Evolutionary conservation across 306 rosid genomes (phyloP), one percentile per base, ranked within the genome.

Genomic region (Ceratonia siliqua): DNA sequence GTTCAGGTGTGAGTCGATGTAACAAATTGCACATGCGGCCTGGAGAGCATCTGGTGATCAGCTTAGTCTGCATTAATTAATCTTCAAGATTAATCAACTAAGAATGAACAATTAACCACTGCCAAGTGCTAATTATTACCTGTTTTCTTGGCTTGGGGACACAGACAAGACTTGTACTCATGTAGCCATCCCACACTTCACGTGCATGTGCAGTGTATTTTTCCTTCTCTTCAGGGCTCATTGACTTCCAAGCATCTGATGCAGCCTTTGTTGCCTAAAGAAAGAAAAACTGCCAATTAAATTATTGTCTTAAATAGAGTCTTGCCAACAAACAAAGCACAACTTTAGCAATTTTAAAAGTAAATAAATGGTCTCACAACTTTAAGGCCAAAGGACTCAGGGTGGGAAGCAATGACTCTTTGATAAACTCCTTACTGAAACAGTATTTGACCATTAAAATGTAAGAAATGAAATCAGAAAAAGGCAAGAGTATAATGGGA

Each of bases 261-360:
- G 85, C 88, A 54, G 85, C 85, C 71, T 81, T 81, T 17, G 87
- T 84, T 45, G 85, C 85, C 87, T 84, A 62, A 32, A 76, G 50
- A 38, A 6, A 12, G 24, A 39, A 59, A 25, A 6, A 3, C 6
- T 15, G 5, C 6, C 21, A 59, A 4, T 21, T 8, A 10, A 76
- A 25, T 46, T 13, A 35, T 13, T n/a, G 18, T 12, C 18, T 49
- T n/a, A 3, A 33, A 43, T 17, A 30, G 10, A 35, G 10, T 32
- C 65, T 35, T 15, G 6, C 53, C 67, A 56, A 21, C 21, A 8
- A 54, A 71, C 41, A 36, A 20, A 11, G 20, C 9, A 27, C 36
- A 36, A 49, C 49, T 3, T 61, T 5, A 46, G 64, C 41, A 76
- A 56, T 64, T 71, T 30, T 20, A 41, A 18, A 10, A 76, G 54